These are phyloP conservation scores for Penicillium robsamsonii DNA, from an alignment of 495 filamentous ascomycete genomes.

Conservation along the genomic window DNA sequence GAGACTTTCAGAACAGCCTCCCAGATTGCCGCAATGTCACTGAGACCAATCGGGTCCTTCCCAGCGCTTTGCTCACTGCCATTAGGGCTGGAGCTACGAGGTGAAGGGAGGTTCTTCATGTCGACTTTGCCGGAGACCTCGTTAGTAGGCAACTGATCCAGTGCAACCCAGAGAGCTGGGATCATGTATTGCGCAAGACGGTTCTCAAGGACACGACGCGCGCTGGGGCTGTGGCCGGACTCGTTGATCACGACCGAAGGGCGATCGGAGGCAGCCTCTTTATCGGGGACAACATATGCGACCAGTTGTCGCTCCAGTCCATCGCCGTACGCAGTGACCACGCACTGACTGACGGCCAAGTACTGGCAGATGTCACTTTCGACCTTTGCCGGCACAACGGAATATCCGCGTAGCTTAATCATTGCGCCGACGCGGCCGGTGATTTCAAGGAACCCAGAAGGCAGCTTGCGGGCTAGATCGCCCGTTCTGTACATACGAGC, in stretches of 20 bases:
- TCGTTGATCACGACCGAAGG: slow-evolving; percentile 55
- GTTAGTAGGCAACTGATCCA: slow-evolving; percentile 60
- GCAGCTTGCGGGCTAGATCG: slow-evolving; percentile 69
- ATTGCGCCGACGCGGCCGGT: slow-evolving; percentile 76
- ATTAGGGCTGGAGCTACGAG: slow-evolving; percentile 40
- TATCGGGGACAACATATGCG: slow-evolving; percentile 64
- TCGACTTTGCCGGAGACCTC: slow-evolving; percentile 69
- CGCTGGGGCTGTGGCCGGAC: slow-evolving; percentile 56
- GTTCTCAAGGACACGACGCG: slow-evolving; percentile 52
- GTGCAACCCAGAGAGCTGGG: slow-evolving; percentile 61
- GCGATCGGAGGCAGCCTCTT: slow-evolving; percentile 50
- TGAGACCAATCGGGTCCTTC: slow-evolving; percentile 52
- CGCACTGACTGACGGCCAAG: slow-evolving; percentile 59
- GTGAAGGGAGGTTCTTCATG: slow-evolving; percentile 58
- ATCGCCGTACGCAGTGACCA: slow-evolving; percentile 60
- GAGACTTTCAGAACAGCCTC: slow-evolving; percentile 56
- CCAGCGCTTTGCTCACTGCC: slow-evolving; percentile 36
- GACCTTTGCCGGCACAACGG: slow-evolving; percentile 78
- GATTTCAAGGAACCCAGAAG: slow-evolving; percentile 72
- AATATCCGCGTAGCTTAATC: slow-evolving; percentile 77
- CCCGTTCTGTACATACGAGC: slow-evolving; percentile 77
- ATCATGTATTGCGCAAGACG: slow-evolving; percentile 73
- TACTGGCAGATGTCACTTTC: slow-evolving; percentile 60
- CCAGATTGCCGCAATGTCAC: slow-evolving; percentile 60
- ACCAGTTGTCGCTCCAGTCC: slow-evolving; percentile 63